These are phyloP conservation scores for Cicer arietinum DNA, from an alignment of 306 rosid genomes.

Conservation along the genomic window DNA sequence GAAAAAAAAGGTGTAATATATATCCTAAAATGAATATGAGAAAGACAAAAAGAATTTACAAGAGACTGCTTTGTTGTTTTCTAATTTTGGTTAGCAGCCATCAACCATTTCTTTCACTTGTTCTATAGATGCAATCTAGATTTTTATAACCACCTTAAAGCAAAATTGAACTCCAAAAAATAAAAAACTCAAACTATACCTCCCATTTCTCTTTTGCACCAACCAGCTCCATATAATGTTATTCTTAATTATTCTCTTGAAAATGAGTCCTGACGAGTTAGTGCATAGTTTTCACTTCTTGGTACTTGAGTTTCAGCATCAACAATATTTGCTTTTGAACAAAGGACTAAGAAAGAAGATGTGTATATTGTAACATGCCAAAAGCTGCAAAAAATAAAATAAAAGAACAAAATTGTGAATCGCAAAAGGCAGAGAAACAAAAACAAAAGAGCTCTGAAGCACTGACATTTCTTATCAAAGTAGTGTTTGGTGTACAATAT, in stretches of 20 bases:
- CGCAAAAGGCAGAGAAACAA: slow-evolving; percentile 9
- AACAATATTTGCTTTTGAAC: slow-evolving; percentile 57
- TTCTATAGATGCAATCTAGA: slow-evolving; percentile 7
- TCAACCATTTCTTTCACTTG: slow-evolving; percentile 41
- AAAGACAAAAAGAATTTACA: slow-evolving; percentile 38
- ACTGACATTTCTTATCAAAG: no score
- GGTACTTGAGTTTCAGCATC: slow-evolving; percentile 44
- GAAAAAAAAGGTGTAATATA: not conserved
- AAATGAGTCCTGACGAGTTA: slow-evolving; percentile 55
- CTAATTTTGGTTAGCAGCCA: slow-evolving; percentile 21
- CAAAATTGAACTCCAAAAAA: slow-evolving; percentile 20
- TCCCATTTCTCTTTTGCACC: slow-evolving; percentile 43
- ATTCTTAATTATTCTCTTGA: slow-evolving; percentile 42
- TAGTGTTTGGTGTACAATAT: no score
- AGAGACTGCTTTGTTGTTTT: slow-evolving; percentile 36
- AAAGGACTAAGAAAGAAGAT: slow-evolving; percentile 71
- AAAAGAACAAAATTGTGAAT: slow-evolving; percentile 35
- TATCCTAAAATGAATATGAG: slow-evolving; percentile 32
- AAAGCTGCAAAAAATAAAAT: slow-evolving; percentile 61
- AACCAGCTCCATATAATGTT: not conserved
- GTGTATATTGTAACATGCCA: slow-evolving; percentile 89
- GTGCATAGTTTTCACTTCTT: slow-evolving; percentile 43
- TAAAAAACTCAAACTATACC: not conserved
- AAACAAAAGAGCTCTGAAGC: slow-evolving; percentile 13
- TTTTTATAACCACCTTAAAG: slow-evolving; percentile 8